Evolutionary conservation across 2,329 filamentous ascomycete species (phyloP).

Genomic region (Alternaria metachromatica): DNA sequence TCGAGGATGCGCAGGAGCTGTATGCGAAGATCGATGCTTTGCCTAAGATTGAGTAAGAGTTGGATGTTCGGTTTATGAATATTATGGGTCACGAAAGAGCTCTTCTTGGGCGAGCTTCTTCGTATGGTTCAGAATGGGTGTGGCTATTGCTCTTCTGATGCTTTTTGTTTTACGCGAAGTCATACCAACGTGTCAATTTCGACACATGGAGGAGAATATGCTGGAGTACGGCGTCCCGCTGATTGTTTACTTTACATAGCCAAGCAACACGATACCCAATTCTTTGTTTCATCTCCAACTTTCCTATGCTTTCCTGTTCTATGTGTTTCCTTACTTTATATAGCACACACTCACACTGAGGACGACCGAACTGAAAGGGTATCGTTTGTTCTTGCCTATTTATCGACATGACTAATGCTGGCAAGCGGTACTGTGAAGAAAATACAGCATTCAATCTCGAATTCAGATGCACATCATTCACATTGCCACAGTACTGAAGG

Average conservation of each 20-base stretch:
- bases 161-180: constrained; percentile 1
- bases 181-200: not conserved
- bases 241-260: not conserved
- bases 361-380: not conserved
- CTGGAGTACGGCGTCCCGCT: not conserved
- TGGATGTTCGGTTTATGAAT: not conserved
- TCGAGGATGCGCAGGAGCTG: constrained; percentile 75
- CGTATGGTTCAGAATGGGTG: not conserved
- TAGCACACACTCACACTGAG: not conserved
- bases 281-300: not conserved
- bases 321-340: not conserved
- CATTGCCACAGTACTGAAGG: not conserved
- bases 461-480: not conserved
- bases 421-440: not conserved
- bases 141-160: not conserved
- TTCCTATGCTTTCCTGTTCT: not conserved
- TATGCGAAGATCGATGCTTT: constrained; percentile 49
- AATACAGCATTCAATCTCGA: not conserved
- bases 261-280: not conserved
- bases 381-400: not conserved
- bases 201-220: not conserved
- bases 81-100: not conserved
- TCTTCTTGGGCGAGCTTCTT: not conserved
- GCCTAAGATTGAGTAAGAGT: constrained; percentile 22
- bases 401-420: not conserved